Percentiles rank a stretch among this genome's conserved stretches.
These are phyloP conservation scores for Alternaria brassicicola DNA, from an alignment of 2,329 filamentous ascomycete genomes.

Conservation along the genomic window DNA sequence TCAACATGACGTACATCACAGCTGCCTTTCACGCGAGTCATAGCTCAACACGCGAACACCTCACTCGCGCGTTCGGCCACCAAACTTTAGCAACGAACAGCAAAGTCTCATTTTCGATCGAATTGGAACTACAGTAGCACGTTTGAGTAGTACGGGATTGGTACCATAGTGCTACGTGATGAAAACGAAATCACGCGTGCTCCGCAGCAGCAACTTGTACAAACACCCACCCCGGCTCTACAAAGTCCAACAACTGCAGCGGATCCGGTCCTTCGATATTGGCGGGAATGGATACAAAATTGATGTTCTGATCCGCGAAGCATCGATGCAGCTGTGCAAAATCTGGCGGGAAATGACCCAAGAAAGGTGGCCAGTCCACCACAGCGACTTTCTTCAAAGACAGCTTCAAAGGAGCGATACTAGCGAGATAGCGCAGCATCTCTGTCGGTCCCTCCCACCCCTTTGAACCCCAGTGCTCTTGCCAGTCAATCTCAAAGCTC, in stretches of 20 bases:
- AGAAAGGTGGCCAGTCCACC: conserved; percentile 10
- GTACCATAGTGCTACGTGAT: background rate
- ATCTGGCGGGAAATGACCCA: conserved; percentile 7
- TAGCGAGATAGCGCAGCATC: conserved; percentile 5
- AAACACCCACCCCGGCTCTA: conserved; percentile 12
- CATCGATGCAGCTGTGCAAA: conserved; percentile 5
- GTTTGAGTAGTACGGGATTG: background rate
- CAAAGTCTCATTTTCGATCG: background rate
- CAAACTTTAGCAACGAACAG: background rate
- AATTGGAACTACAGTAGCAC: background rate
- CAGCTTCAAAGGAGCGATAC: background rate
- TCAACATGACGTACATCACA: conserved; percentile 13
- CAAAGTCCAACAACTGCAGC: conserved; percentile 4
- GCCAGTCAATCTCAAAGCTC: conserved; percentile 12
- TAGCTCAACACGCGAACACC: background rate
- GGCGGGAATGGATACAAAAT: conserved; percentile 8
- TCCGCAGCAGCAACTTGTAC: conserved; percentile 3
- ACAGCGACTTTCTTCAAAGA: conserved; percentile 3
- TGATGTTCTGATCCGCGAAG: conserved; percentile 1
- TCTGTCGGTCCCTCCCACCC: conserved; percentile 14
- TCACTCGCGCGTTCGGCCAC: conserved; percentile 1
- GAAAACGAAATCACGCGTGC: background rate
- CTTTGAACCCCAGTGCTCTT: conserved; percentile 11
- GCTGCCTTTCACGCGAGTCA: conserved; percentile 3
- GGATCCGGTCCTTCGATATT: conserved; percentile 4